A percentile compares a stretch with the other conserved stretches of the same genome.
Evolutionary conservation across 2,329 filamentous ascomycete genomes (phyloP).

Genomic region (Fusarium circinatum): DNA sequence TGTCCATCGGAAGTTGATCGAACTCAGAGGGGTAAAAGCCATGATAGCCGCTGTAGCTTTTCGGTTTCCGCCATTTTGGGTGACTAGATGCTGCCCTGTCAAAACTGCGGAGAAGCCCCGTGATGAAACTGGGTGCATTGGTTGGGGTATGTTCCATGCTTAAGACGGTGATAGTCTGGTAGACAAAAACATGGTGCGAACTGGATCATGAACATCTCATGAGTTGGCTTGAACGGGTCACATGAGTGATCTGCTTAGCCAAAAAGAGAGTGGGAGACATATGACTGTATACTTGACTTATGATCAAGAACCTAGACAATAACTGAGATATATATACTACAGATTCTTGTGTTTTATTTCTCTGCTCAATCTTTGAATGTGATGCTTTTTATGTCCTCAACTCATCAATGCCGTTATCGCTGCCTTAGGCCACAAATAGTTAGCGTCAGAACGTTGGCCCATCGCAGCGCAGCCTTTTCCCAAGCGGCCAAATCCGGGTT

Average conservation of each 20-base stretch:
- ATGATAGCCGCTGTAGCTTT: slow-evolving; percentile 5
- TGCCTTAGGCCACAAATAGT: slow-evolving; percentile 52
- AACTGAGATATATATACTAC: background rate
- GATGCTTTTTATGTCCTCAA: slow-evolving; percentile 2
- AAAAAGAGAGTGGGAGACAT: background rate
- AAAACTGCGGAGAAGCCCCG: slow-evolving; percentile 35
- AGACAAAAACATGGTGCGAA: background rate
- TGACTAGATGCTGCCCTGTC: slow-evolving; percentile 27
- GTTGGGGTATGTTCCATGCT: slow-evolving; percentile 17
- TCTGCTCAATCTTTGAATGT: background rate
- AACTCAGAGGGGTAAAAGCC: background rate
- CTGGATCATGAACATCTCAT: background rate
- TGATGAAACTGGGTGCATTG: slow-evolving; percentile 35
- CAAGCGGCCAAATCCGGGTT: slow-evolving; percentile 51
- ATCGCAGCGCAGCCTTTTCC: slow-evolving; percentile 49
- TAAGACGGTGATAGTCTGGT: background rate
- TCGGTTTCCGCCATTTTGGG: slow-evolving; percentile 30
- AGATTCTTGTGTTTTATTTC: background rate
- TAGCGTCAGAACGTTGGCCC: slow-evolving; percentile 41
- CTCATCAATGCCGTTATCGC: slow-evolving; percentile 40
- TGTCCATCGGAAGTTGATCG: background rate
- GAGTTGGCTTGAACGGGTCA: background rate
- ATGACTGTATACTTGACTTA: too few species aligned
- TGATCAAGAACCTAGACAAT: background rate
- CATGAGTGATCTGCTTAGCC: background rate